These are phyloP conservation scores for Heritiera fomes DNA, from an alignment of 345 rosid genomes.

Conservation along the genomic window DNA sequence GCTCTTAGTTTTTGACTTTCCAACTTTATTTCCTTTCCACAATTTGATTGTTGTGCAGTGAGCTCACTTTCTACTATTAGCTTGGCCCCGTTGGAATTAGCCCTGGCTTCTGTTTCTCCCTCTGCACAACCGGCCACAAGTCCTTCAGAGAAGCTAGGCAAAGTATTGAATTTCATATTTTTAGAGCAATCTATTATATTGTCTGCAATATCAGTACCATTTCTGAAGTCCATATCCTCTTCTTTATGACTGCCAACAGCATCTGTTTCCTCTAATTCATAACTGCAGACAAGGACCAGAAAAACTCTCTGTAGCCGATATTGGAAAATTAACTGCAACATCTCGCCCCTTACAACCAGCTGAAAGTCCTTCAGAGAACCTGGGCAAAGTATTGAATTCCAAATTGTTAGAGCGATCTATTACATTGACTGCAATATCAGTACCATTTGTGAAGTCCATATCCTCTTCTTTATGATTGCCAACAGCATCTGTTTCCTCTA, in stretches of 20 bases:
- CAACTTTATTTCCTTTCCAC: conserved; percentile 10
- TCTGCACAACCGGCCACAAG: conserved; percentile 20
- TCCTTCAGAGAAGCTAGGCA: conserved; percentile 21
- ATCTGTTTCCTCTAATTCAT: conserved; percentile 12
- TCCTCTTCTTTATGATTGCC: conserved; percentile 18
- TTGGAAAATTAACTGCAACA: background rate
- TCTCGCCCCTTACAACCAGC: conserved; percentile 13
- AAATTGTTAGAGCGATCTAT: conserved; percentile 14
- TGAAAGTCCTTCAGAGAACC: conserved; percentile 24
- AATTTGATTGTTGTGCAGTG: conserved; percentile 17
- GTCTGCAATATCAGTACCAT: conserved; percentile 9
- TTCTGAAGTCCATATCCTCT: conserved; percentile 14
- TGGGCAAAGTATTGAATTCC: background rate
- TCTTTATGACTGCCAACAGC: conserved; percentile 11
- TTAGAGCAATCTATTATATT: conserved; percentile 16
- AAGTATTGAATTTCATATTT: background rate
- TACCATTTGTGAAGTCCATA: conserved; percentile 15
- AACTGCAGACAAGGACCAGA: conserved; percentile 11
- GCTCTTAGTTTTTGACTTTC: conserved; percentile 28
- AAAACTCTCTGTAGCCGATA: background rate
- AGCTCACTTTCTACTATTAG: conserved; percentile 11
- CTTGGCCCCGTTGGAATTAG: conserved; percentile 1
- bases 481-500: conserved; percentile 11
- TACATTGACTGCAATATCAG: conserved; percentile 11
- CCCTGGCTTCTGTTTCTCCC: conserved; percentile 12